phyloP scores from a whole-genome alignment of 2,329 filamentous ascomycete species.

The Aspergillus sp. region DNA sequence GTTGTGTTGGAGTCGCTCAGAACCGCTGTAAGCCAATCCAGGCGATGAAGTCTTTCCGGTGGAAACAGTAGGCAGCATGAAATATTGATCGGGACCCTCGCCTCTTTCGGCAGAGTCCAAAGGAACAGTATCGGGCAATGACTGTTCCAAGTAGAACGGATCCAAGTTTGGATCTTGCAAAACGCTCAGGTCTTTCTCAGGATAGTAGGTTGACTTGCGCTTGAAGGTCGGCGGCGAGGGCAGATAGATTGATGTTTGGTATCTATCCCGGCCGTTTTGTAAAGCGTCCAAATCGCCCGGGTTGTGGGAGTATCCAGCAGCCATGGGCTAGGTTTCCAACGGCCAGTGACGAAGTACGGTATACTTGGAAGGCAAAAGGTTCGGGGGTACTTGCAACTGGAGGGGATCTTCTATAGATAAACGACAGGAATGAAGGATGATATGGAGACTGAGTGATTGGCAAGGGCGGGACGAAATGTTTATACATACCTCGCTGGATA shows the following conservation, averaged over 20 bases:
- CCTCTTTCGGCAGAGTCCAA: constrained; percentile 18
- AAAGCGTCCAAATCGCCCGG: constrained; percentile 26
- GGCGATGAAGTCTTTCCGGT: constrained; percentile 10
- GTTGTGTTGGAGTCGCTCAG: constrained; percentile 7
- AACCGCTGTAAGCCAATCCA: constrained; percentile 6
- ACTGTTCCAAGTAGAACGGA: constrained; percentile 32
- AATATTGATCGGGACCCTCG: constrained; percentile 22
- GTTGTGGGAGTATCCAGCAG: constrained; percentile 23
- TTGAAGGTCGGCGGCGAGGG: constrained; percentile 20
- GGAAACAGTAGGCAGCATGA: constrained; percentile 19
- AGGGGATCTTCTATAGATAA: no score
- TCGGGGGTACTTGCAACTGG: no score
- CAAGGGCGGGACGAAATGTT: constrained; percentile 23
- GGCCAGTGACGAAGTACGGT: constrained; percentile 2
- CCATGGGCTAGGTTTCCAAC: constrained; percentile 27
- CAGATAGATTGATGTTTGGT: constrained; percentile 21
- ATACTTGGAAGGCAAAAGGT: no score
- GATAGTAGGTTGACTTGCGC: constrained; percentile 23
- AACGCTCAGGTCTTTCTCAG: constrained; percentile 15
- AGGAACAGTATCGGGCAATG: constrained; percentile 18
- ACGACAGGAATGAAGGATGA: constrained; percentile 8
- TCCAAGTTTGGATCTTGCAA: constrained; percentile 28
- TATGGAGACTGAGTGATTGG: constrained; percentile 6
- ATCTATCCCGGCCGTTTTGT: constrained; percentile 22
- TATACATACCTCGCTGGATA: constrained; percentile 25